A percentile compares a stretch with the other conserved stretches of the same genome.
Conservation (phyloP, 192 early-diverging fungal species). For the Podila clonocystis region DNA sequence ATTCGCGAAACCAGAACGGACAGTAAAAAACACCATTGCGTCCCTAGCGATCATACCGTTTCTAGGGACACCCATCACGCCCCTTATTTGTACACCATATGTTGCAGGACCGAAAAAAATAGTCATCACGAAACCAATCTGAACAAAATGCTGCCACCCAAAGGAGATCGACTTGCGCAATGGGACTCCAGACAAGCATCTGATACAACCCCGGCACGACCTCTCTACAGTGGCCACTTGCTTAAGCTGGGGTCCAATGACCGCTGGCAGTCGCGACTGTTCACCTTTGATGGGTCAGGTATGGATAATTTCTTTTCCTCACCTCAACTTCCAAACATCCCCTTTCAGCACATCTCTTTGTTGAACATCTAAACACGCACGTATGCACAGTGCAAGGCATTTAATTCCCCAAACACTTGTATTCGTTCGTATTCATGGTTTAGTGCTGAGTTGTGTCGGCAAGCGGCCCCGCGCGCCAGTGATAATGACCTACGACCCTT, state of each 20-base stretch:
- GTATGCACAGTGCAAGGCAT: too few species aligned
- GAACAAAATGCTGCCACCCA: too few species aligned
- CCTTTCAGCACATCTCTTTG: not conserved
- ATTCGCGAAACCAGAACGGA: too few species aligned
- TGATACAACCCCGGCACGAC: constrained; percentile 8
- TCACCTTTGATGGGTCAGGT: constrained; percentile 46
- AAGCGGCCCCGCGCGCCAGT: constrained; percentile 23
- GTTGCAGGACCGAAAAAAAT: too few species aligned
- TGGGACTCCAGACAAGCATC: constrained; percentile 9
- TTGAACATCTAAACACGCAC: too few species aligned
- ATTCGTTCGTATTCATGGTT: not conserved
- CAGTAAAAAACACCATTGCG: too few species aligned
- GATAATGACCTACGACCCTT: constrained; percentile 34
- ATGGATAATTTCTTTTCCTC: not conserved
- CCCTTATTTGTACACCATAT: too few species aligned
- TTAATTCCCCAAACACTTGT: not conserved
- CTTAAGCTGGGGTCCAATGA: constrained; percentile 31
- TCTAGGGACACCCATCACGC: too few species aligned
- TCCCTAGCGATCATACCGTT: too few species aligned
- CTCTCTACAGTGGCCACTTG: constrained; percentile 33
- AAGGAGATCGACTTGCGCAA: constrained; percentile 1
- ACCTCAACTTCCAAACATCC: not conserved
- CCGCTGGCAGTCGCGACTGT: constrained; percentile 44
- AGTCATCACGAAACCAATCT: too few species aligned
- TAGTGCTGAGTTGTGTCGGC: constrained; percentile 28